A percentile compares a stretch with the other conserved stretches of the same genome.
Evolutionary conservation across 2,329 filamentous ascomycete genomes (phyloP).

Genomic region (Epichloe uncinata): DNA sequence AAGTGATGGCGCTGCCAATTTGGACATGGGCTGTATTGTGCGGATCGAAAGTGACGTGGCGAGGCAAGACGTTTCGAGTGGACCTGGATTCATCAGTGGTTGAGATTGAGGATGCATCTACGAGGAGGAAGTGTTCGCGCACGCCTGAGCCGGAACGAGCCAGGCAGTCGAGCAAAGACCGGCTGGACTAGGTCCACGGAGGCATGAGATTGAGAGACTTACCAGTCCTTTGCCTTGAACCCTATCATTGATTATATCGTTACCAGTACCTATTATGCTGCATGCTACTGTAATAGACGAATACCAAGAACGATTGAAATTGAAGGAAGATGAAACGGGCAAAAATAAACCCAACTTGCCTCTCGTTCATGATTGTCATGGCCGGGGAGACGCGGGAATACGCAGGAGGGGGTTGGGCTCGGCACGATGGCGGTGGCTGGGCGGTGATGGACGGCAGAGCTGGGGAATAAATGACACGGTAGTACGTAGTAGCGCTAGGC

Average conservation of each 20-base stretch:
- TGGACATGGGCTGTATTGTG: slow-evolving; percentile 84
- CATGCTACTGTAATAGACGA: background rate
- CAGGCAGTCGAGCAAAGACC: slow-evolving; percentile 13
- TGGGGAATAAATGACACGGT: too few species aligned
- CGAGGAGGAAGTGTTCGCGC: slow-evolving; percentile 3
- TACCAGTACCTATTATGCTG: background rate
- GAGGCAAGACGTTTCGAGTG: slow-evolving; percentile 71
- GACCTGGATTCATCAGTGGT: slow-evolving; percentile 71
- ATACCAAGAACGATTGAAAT: background rate
- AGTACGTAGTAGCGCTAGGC: too few species aligned
- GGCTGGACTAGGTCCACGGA: slow-evolving; percentile 10
- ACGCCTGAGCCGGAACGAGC: slow-evolving; percentile 12
- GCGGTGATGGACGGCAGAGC: background rate
- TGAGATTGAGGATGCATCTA: slow-evolving; percentile 14
- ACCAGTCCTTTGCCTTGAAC: background rate
- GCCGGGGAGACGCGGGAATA: background rate
- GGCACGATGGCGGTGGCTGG: background rate
- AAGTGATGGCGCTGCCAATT: slow-evolving; percentile 71
- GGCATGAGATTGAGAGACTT: background rate
- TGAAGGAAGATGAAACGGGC: background rate
- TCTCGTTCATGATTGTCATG: background rate
- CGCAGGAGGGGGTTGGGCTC: background rate
- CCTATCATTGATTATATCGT: background rate
- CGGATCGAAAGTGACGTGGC: slow-evolving; percentile 79
- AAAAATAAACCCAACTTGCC: background rate